Conservation (phyloP, 352 stramenopile species). For the Phytophthora sp. region DNA sequence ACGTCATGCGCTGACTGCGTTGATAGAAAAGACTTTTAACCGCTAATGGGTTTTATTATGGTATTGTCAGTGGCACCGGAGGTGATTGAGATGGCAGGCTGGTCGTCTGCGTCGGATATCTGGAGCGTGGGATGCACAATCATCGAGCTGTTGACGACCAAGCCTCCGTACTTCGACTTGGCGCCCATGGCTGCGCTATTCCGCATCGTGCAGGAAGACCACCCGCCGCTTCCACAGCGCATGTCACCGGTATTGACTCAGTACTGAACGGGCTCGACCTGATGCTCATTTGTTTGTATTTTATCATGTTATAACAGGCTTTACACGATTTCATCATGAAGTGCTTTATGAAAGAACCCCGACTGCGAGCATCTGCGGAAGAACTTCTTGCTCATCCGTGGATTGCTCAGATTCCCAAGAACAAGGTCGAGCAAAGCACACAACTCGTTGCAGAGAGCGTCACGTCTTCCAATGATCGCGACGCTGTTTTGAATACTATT, state of each 20-base stretch:
- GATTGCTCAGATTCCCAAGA: slow-evolving; percentile 90
- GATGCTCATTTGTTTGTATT: background rate
- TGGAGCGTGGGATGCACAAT: slow-evolving; percentile 96
- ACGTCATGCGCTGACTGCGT: background rate
- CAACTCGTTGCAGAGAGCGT: slow-evolving; percentile 81
- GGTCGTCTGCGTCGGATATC: slow-evolving; percentile 93
- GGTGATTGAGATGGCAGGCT: slow-evolving; percentile 95
- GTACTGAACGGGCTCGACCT: background rate
- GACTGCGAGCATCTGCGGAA: slow-evolving; percentile 75
- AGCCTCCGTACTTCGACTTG: slow-evolving; percentile 94
- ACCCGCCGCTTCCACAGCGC: slow-evolving; percentile 88
- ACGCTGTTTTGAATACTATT: slow-evolving; percentile 87
- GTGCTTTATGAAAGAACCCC: slow-evolving; percentile 93
- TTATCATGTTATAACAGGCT: slow-evolving; percentile 39
- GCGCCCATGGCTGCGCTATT: slow-evolving; percentile 91
- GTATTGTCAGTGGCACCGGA: slow-evolving; percentile 91
- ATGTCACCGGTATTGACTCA: slow-evolving; percentile 72
- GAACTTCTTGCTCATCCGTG: slow-evolving; percentile 91
- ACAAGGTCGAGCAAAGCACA: slow-evolving; percentile 89
- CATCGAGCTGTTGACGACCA: slow-evolving; percentile 93
- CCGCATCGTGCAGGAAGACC: slow-evolving; percentile 93
- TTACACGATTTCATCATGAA: slow-evolving; percentile 94
- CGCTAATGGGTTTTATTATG: slow-evolving; percentile 8
- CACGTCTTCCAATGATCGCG: slow-evolving; percentile 75
- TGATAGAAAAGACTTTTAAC: background rate